A percentile compares a stretch with the other conserved stretches of the same genome.
These are phyloP conservation scores for Microbotryum intermedium DNA, from an alignment of 1,284 basidiomycete species.

Conservation along the genomic window DNA sequence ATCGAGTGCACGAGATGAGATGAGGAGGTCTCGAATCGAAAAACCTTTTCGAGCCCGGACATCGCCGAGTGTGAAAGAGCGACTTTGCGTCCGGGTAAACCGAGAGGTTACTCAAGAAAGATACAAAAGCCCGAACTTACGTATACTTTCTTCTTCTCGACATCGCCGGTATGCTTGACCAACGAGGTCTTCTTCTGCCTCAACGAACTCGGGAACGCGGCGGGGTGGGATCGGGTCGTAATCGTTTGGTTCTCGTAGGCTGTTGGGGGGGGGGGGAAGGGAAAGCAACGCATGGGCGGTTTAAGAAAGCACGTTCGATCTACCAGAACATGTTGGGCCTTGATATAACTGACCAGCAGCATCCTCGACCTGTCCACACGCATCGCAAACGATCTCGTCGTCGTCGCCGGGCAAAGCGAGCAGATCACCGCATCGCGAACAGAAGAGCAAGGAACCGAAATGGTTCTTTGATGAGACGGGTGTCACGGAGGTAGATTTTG, in stretches of 20 bases:
- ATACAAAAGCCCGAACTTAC: constrained; percentile 33
- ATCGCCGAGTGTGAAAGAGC: no score
- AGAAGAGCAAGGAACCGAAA: constrained; percentile 83
- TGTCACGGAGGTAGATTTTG: not conserved
- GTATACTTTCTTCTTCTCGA: constrained; percentile 57
- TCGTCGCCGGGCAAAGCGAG: constrained; percentile 79
- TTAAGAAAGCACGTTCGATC: no score
- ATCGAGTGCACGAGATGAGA: not conserved
- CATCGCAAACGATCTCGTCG: constrained; percentile 69
- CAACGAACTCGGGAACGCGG: constrained; percentile 85
- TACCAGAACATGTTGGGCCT: not conserved
- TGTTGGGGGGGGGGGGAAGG: no score
- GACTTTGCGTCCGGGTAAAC: no score
- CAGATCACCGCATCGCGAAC: constrained; percentile 81
- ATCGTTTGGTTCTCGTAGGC: constrained; percentile 91
- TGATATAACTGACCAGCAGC: constrained; percentile 66
- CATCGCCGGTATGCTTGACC: constrained; percentile 62
- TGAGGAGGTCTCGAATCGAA: not conserved
- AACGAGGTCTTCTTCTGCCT: constrained; percentile 83
- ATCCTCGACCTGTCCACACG: constrained; percentile 77
- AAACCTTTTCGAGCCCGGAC: not conserved
- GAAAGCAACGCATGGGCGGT: no score
- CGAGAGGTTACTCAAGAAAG: no score
- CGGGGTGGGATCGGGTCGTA: constrained; percentile 79
- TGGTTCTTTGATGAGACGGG: constrained; percentile 19